A percentile compares a stretch with the other conserved stretches of the same genome.
phyloP scores from a whole-genome alignment of 1,139 yeast genomes.

The Hansenula anomala region DNA sequence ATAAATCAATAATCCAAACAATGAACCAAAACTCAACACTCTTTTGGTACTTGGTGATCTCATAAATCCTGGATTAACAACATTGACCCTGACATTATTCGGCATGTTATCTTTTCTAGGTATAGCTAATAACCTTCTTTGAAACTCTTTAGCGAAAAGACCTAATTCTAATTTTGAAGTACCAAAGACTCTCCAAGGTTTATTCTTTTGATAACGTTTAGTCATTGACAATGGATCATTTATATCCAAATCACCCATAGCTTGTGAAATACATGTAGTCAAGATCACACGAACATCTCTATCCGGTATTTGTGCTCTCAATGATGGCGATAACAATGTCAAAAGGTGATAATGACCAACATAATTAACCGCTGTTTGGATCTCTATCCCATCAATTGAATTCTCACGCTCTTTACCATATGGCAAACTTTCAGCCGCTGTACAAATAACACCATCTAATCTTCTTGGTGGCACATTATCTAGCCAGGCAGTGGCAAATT shows the following conservation, averaged over 20 bases:
- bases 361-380: constrained; percentile 80
- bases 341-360: constrained; percentile 76
- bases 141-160: constrained; percentile 71
- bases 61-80: constrained; percentile 91
- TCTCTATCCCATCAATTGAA: constrained; percentile 78
- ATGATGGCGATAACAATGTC: constrained; percentile 72
- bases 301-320: constrained; percentile 88
- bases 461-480: constrained; percentile 89
- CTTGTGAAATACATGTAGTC: constrained; percentile 72
- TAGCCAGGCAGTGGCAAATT: constrained; percentile 91
- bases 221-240: constrained; percentile 65
- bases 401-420: constrained; percentile 53
- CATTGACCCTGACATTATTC: constrained; percentile 61
- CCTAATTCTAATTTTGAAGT: constrained; percentile 74
- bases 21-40: constrained; percentile 68
- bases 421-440: constrained; percentile 83
- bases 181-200: constrained; percentile 78
- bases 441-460: constrained; percentile 80
- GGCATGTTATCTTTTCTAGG: constrained; percentile 54
- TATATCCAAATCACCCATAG: constrained; percentile 61
- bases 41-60: constrained; percentile 84
- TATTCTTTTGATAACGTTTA: constrained; percentile 52
- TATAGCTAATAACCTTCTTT: constrained; percentile 45
- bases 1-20: constrained; percentile 66
- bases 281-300: constrained; percentile 82